phyloP scores from a whole-genome alignment of 2,329 filamentous ascomycete genomes.

The Paecilomyces formosus region DNA sequence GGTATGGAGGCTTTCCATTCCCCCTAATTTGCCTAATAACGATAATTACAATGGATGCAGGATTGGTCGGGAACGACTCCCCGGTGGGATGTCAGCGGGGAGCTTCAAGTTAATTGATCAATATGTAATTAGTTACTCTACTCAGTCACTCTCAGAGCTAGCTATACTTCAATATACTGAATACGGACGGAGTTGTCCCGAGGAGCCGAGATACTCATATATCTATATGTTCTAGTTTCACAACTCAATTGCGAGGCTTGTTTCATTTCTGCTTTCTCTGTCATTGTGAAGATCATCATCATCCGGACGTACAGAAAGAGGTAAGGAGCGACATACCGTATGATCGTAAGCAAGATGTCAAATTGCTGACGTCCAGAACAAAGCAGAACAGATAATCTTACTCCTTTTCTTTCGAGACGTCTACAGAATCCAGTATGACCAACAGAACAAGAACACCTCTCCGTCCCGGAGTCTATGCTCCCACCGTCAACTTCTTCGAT shows the following conservation, averaged over 20 bases:
- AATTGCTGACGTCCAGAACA: no score
- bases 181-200: background rate
- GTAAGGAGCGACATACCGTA: background rate
- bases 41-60: background rate
- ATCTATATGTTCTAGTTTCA: background rate
- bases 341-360: no score
- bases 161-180: no score
- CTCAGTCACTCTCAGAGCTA: no score
- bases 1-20: no score
- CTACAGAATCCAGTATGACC: background rate
- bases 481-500: slow-evolving; percentile 87
- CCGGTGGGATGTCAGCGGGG: background rate
- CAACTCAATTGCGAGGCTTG: background rate
- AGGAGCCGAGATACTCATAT: background rate
- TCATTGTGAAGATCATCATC: background rate
- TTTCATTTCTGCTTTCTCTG: background rate
- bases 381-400: no score
- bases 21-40: background rate
- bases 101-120: background rate
- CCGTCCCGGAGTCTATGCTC: slow-evolving; percentile 76
- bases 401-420: no score
- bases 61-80: background rate
- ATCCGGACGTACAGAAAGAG: background rate
- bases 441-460: slow-evolving; percentile 48
- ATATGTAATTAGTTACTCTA: background rate